Base-by-base conservation (phyloP, 2,329 filamentous ascomycete genomes). In the Cyanodermella asteris region DNA sequence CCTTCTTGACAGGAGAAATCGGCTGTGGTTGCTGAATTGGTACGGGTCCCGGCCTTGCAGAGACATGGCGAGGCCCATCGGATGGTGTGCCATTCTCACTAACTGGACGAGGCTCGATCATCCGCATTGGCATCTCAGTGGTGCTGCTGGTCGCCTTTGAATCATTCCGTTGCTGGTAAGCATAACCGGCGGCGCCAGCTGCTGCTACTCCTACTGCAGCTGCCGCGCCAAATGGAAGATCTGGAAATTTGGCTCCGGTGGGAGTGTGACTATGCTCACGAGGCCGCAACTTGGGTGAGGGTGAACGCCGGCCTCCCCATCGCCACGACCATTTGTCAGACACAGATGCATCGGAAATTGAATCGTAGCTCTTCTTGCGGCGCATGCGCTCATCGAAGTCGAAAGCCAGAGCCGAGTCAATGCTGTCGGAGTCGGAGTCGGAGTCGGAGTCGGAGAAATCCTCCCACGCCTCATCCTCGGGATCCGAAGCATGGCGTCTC, bases 1-100 rank as follows among this genome's bases (percentile, higher is more conserved):
- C n/a, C n/a, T n/a, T n/a, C n/a, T n/a, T n/a, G 3, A 90, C 67
- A 1, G 76, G 77, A 3, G 63, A 58, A 30, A 77, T 62, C 3
- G 82, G 82, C 36, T 81, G 72, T 3, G 82, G 82, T 38, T 91
- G 78, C 43, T 87, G 74, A n/a, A 93, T 56, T 7, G 71, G 68
- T 16, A 80, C 60, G 0, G 65, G 56, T 5, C 54, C 64, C 5
- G 70, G 63, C 20, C 64, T 57, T 10, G 47, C 42, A 11, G 45
- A 49, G 13, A 49, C 44, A 3, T 53, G n/a, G n/a, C n/a, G n/a
- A n/a, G n/a, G n/a, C n/a, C n/a, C n/a, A n/a, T n/a, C n/a, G n/a
- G n/a, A n/a, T n/a, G n/a, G n/a, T n/a, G n/a, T n/a, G n/a, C n/a
- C n/a, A n/a, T n/a, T n/a, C n/a, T n/a, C n/a, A n/a, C n/a, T n/a